Evolutionary conservation across 2,329 filamentous ascomycete genomes (phyloP), one percentile per base, ranked within the genome.

Genomic region (Balansia obtecta): DNA sequence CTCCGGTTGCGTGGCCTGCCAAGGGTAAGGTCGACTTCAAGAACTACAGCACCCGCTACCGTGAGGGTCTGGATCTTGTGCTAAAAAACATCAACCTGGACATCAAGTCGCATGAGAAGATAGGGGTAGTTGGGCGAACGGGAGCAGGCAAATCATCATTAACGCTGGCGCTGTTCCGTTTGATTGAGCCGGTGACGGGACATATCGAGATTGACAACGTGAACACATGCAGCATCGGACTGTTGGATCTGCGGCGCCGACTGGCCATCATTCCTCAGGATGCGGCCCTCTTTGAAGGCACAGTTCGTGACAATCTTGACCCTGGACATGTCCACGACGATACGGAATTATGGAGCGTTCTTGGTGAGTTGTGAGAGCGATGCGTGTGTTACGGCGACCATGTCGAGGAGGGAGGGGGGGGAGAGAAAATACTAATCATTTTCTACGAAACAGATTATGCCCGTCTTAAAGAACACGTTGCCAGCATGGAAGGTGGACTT

Each of bases 211-310:
- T 98, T 61, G 93, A 98, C 68, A 77, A 80, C 44, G 71, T 98
- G 49, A 86, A 96, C 68, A 95, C 93, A 12, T 91, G 88, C 49
- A 82, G 80, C 3, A 96, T 98, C 61, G 93, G 93, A 2, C 71
- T 98, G 49, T 70, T 95, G 49, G 93, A 98, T 66, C 76, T 98
- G 50, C 83, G 93, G 50, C 80, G 90, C 50, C 83, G 93, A 52
- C 75, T 98, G 45, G 91, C 93, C 50, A 98, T 98, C 62, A 98
- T 98, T 57, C 93, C 94, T 4, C 93, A 98, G 65, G 94, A 98
- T 68, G 91, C 93, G 32, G 91, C 91, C 55, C 79, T 98, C 54
- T 98, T 98, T 61, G 88, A 95, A 67, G 90, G 90, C 47, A 90
- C 86, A 9, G 80, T 98, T 55, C 82, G 93, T 57, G 93, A 98